These are phyloP conservation scores for Cryptosporidium parvum DNA, from an alignment of 169 alveolate species.

Conservation along the genomic window DNA sequence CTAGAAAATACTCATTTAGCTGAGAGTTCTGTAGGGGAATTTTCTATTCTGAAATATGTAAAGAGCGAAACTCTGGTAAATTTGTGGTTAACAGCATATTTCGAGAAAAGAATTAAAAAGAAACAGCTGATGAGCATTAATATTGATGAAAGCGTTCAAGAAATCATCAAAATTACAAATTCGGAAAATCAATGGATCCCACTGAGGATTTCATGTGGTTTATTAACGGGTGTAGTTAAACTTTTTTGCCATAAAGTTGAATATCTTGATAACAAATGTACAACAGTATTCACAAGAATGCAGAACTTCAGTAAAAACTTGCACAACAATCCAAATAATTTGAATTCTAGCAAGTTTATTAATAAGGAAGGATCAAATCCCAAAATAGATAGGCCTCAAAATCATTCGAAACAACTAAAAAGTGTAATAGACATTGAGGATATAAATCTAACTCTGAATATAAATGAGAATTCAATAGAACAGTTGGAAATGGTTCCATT, in stretches of 20 bases:
- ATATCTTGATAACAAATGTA: constrained; percentile 46
- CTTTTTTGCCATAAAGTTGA: constrained; percentile 62
- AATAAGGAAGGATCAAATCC: background rate
- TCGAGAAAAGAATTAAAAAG: constrained; percentile 52
- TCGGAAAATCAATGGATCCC: constrained; percentile 60
- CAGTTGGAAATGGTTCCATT: constrained; percentile 56
- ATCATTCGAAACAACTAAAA: background rate
- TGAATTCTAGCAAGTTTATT: background rate
- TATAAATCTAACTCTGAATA: constrained; percentile 43
- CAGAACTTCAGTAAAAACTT: constrained; percentile 43
- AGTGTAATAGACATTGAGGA: constrained; percentile 45
- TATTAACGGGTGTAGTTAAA: constrained; percentile 47
- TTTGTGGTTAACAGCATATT: constrained; percentile 64
- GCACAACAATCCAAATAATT: background rate
- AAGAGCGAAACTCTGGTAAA: constrained; percentile 34
- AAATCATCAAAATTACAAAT: constrained; percentile 32
- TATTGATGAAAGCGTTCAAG: constrained; percentile 42
- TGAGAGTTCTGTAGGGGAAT: constrained; percentile 18
- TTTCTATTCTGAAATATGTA: constrained; percentile 49
- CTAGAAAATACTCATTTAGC: background rate
- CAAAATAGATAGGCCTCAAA: constrained; percentile 35
- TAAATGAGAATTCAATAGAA: constrained; percentile 7
- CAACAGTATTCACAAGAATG: constrained; percentile 37
- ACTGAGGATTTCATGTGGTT: constrained; percentile 59
- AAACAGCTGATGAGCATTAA: constrained; percentile 35